Evolutionary conservation across 2,329 filamentous ascomycete species (phyloP).

Genomic region (Aspergillus costaricaensis): DNA sequence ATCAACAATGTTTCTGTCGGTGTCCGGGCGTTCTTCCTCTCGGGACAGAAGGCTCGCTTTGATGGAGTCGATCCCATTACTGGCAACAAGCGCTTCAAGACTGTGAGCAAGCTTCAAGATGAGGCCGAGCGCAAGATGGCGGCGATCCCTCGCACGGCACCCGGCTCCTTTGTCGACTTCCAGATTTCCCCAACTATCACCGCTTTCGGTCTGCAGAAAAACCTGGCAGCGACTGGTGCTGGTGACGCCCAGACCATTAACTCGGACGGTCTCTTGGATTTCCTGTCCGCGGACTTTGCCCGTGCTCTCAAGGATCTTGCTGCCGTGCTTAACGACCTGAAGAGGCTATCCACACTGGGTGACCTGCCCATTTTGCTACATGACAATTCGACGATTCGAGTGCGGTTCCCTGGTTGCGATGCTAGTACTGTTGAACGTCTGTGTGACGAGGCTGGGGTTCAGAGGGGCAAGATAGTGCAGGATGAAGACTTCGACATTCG

Average conservation of each 20-base stretch:
- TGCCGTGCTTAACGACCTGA: slow-evolving; percentile 76
- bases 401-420: slow-evolving; percentile 91
- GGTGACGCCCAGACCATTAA: slow-evolving; percentile 66
- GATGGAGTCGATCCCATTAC: slow-evolving; percentile 69
- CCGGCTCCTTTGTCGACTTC: slow-evolving; percentile 88
- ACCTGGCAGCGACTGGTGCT: slow-evolving; percentile 27
- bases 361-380: slow-evolving; percentile 80
- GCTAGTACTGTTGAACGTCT: slow-evolving; percentile 76
- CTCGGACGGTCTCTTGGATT: slow-evolving; percentile 78
- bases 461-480: slow-evolving; percentile 74
- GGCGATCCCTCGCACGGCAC: slow-evolving; percentile 51
- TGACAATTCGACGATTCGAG: slow-evolving; percentile 66
- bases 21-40: slow-evolving; percentile 88
- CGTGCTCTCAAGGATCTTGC: slow-evolving; percentile 82
- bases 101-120: slow-evolving; percentile 73
- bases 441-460: slow-evolving; percentile 83
- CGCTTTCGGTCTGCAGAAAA: slow-evolving; percentile 61
- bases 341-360: slow-evolving; percentile 72
- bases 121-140: slow-evolving; percentile 69
- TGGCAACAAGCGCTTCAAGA: slow-evolving; percentile 77
- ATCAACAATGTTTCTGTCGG: slow-evolving; percentile 94
- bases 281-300: slow-evolving; percentile 84
- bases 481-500: slow-evolving; percentile 73
- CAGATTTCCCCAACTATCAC: slow-evolving; percentile 85
- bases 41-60: slow-evolving; percentile 83